Base-by-base conservation (phyloP, 805 yeast genomes). In the Candida multigemmis region DNA sequence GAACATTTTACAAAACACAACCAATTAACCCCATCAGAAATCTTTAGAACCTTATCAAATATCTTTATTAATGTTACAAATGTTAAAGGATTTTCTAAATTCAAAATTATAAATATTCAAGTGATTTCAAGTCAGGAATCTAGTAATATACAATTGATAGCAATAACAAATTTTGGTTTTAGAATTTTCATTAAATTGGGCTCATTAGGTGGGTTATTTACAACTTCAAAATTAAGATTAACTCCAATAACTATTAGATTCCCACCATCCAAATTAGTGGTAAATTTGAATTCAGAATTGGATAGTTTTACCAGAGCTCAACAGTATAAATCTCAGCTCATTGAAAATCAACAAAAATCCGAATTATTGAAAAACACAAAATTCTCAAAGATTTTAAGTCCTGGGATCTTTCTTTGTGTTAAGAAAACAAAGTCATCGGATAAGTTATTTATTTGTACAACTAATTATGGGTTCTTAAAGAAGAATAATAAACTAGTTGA, bases 401-500 rank as follows among this genome's bases (percentile, higher is more conserved):
- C 96, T 1, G 94, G 94, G n/a, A 76, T 85, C 3, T 87, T 76
- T 42, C 65, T 87, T 34, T 78, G 83, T 21, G 81, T 78, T 8
- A 60, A 59, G 30, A 68, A 71, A 27, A 58, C 64, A 3, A 57
- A 53, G 28, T 47, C 47, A 23, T 54, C 64, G 4, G 67, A 61
- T 33, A 67, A 68, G 29, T 52, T 84, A 13, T 85, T 81, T 48
- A 77, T 80, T 3, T 66, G 89, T 24, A 78, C 85, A 6, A 79
- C 91, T 6, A 96, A 91, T 50, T 77, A 83, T 44, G 95, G 96
- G 22, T 65, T 81, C 22, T 57, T 85, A 36, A 85, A 84, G 44
- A 77, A 76, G 37, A 74, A 75, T 32, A 74, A 74, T 33, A 73
- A 72, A 38, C 71, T 78, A 40, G 65, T 78, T 17, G 96, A 86